phyloP scores from a whole-genome alignment of 2,329 filamentous ascomycete species.

The Sporothrix pallida region DNA sequence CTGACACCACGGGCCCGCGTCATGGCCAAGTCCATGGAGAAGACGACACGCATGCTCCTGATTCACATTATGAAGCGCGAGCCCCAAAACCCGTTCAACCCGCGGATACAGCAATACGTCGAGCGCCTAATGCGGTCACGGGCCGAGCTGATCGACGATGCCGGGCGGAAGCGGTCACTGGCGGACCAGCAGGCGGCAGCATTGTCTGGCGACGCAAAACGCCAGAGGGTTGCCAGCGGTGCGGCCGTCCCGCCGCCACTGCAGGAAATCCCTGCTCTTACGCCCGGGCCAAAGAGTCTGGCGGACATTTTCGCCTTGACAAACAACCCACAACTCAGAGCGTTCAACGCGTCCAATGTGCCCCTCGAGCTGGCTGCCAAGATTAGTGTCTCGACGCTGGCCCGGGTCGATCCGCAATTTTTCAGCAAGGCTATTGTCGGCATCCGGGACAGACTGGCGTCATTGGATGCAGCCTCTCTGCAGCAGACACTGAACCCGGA shows the following conservation, averaged over 20 bases:
- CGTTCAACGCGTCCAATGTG: constrained; percentile 82
- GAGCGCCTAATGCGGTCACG: constrained; percentile 81
- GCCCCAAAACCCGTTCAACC: constrained; percentile 74
- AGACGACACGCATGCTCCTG: constrained; percentile 83
- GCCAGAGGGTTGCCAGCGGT: constrained; percentile 70
- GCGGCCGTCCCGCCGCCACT: constrained; percentile 40
- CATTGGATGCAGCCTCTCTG: constrained; percentile 50
- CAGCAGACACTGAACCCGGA: constrained; percentile 60
- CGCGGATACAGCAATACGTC: constrained; percentile 84
- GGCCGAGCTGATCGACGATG: constrained; percentile 79
- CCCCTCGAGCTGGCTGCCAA: constrained; percentile 76
- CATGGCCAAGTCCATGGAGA: constrained; percentile 90
- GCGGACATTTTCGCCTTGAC: constrained; percentile 89
- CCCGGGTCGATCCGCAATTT: constrained; percentile 70
- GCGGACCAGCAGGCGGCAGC: constrained; percentile 73
- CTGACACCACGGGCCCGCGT: constrained; percentile 81
- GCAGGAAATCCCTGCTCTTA: constrained; percentile 69
- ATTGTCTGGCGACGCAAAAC: constrained; percentile 75
- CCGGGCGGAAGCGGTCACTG: constrained; percentile 75
- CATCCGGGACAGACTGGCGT: constrained; percentile 57
- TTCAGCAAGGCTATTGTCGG: constrained; percentile 74
- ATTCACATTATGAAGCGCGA: constrained; percentile 83
- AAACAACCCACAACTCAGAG: constrained; percentile 71
- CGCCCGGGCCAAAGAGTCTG: constrained; percentile 75
- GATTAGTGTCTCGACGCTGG: constrained; percentile 80